A percentile compares a stretch with the other conserved stretches of the same genome.
Conservation (phyloP, 176 grass and related monocot genomes). For the Coix lacrymajobi region DNA sequence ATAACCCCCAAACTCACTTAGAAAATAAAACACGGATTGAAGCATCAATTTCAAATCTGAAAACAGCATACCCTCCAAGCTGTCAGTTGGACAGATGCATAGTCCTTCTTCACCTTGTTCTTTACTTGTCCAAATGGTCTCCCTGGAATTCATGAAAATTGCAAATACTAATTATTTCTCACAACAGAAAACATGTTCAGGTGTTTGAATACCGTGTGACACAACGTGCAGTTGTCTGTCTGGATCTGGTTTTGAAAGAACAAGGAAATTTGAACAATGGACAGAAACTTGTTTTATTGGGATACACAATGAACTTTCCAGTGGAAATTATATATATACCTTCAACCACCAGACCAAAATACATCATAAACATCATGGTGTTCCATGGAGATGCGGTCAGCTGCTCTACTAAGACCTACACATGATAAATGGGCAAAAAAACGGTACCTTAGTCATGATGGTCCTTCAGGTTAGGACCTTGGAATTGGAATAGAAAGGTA, state of each 20-base stretch:
- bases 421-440: not conserved
- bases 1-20: not conserved
- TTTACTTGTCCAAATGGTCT: slow-evolving; percentile 74
- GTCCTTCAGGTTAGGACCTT: not conserved
- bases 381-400: slow-evolving; percentile 75
- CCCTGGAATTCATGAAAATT: slow-evolving; percentile 38
- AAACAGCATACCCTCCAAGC: slow-evolving; percentile 62
- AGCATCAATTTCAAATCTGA: not conserved
- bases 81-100: slow-evolving; percentile 68
- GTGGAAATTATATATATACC: slow-evolving; percentile 24
- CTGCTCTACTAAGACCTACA: slow-evolving; percentile 70
- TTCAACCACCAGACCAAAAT: slow-evolving; percentile 72
- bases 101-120: slow-evolving; percentile 68
- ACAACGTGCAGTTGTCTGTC: not conserved
- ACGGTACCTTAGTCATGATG: not conserved
- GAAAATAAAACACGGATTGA: not conserved
- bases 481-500: not conserved
- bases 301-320: not conserved
- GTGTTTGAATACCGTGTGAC: not conserved
- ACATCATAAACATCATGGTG: slow-evolving; percentile 79
- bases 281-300: not conserved
- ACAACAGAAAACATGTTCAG: not conserved
- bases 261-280: not conserved
- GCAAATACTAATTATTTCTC: not conserved
- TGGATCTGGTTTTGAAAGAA: not conserved